Conservation (phyloP, 75 land plant species). For the Pinus taeda region DNA sequence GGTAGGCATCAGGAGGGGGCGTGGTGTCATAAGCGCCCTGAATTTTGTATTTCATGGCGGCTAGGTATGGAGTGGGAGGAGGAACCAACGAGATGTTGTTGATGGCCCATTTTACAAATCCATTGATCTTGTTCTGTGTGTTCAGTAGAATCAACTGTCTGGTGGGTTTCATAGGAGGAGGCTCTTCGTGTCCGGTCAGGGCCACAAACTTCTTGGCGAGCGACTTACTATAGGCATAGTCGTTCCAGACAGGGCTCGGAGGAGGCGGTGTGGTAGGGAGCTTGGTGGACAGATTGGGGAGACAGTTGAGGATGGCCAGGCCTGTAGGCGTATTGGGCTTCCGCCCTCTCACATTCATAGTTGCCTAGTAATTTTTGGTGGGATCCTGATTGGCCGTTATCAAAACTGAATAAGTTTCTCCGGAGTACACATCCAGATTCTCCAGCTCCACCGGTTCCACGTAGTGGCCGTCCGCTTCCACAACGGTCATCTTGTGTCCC, state of each 20-base stretch:
- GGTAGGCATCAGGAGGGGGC: neutral
- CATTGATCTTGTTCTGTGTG: constrained; percentile 65
- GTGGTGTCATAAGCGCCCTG: neutral
- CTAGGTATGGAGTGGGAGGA: no score
- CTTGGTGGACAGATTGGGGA: constrained; percentile 27
- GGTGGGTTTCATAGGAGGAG: no score
- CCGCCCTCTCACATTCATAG: constrained; percentile 66
- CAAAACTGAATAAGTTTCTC: constrained; percentile 81
- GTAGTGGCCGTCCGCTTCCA: constrained; percentile 90
- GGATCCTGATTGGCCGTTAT: constrained; percentile 56
- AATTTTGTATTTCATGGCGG: neutral
- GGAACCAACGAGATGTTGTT: no score
- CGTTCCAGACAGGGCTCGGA: no score
- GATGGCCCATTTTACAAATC: constrained; percentile 39
- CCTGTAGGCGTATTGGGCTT: constrained; percentile 64
- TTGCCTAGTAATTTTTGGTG: constrained; percentile 65
- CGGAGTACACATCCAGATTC: constrained; percentile 80
- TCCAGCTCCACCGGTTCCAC: constrained; percentile 53
- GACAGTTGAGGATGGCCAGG: constrained; percentile 64
- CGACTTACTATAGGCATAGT: neutral
- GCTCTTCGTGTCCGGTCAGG: constrained; percentile 4
- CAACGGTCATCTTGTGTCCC: constrained; percentile 81
- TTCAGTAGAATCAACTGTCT: no score
- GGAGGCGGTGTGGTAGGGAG: constrained; percentile 18
- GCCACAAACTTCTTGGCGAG: constrained; percentile 22